These are phyloP conservation scores for Trifolium fragiferum DNA, from an alignment of 306 rosid species.

Conservation along the genomic window DNA sequence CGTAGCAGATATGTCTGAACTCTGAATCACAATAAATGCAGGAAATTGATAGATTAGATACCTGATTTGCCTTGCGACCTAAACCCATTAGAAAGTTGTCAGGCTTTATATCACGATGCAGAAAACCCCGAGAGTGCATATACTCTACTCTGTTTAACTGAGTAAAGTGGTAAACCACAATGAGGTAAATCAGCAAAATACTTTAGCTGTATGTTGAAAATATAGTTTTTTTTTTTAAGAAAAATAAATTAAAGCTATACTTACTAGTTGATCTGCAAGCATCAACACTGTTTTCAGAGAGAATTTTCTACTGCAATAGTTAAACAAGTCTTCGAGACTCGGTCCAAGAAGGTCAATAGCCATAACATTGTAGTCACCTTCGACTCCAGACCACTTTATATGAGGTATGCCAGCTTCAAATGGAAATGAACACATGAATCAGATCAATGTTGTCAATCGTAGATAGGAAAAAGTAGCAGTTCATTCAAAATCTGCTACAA, in stretches of 20 bases:
- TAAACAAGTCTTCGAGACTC: conserved; percentile 86
- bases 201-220: not conserved
- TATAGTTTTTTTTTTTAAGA: conserved; percentile 10
- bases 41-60: conserved; percentile 41
- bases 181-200: conserved; percentile 34
- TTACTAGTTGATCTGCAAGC: conserved; percentile 96
- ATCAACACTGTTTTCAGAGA: conserved; percentile 86
- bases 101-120: conserved; percentile 96
- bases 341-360: conserved; percentile 94
- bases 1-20: not conserved
- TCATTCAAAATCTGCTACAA: too few species aligned
- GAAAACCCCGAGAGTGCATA: conserved; percentile 88
- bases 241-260: conserved; percentile 44
- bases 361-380: conserved; percentile 90
- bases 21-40: conserved; percentile 23
- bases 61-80: conserved; percentile 96
- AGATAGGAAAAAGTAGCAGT: not conserved
- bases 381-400: conserved; percentile 92
- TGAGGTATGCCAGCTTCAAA: conserved; percentile 84
- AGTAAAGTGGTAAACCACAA: conserved; percentile 31
- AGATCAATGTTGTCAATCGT: not conserved
- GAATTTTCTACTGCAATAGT: conserved; percentile 80
- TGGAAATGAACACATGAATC: conserved; percentile 28
- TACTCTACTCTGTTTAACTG: conserved; percentile 91
- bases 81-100: conserved; percentile 94